Percentiles rank a stretch among this genome's conserved stretches.
phyloP scores from a whole-genome alignment of 2,329 filamentous ascomycete species.

The Pseudofabraea citricarpa region DNA sequence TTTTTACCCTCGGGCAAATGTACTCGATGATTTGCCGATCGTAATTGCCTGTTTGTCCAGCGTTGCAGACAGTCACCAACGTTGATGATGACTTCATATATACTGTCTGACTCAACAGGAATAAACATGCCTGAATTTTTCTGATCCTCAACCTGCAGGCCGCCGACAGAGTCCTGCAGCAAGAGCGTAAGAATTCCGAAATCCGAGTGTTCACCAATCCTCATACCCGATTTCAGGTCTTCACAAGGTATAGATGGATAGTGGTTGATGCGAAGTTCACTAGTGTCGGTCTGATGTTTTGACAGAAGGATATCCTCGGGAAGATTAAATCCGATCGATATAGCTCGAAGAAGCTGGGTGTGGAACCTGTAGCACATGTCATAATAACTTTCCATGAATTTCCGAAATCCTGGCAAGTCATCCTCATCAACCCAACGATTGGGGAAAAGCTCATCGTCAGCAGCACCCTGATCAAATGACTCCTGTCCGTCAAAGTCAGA shows the following conservation, averaged over 20 bases:
- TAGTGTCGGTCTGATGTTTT: slow-evolving; percentile 1
- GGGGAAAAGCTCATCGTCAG: slow-evolving; percentile 32
- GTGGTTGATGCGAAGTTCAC: slow-evolving; percentile 32
- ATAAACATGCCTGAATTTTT: slow-evolving; percentile 34
- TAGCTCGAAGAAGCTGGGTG: slow-evolving; percentile 1
- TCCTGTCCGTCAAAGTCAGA: slow-evolving; percentile 29
- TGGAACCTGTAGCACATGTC: slow-evolving; percentile 13
- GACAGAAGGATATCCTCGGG: slow-evolving; percentile 1
- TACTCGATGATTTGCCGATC: not conserved
- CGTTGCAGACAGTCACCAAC: slow-evolving; percentile 33
- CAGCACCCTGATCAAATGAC: slow-evolving; percentile 44
- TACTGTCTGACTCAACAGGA: slow-evolving; percentile 21
- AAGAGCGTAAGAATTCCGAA: slow-evolving; percentile 40
- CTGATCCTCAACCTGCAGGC: slow-evolving; percentile 40
- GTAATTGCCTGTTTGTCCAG: not conserved
- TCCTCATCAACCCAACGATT: slow-evolving; percentile 42
- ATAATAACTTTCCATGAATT: slow-evolving; percentile 40
- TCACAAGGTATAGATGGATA: slow-evolving; percentile 29
- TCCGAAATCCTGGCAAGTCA: slow-evolving; percentile 37
- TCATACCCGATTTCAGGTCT: slow-evolving; percentile 20
- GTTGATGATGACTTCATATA: slow-evolving; percentile 33
- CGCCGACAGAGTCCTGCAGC: slow-evolving; percentile 39
- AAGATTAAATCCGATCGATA: not conserved
- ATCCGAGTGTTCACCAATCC: slow-evolving; percentile 31
- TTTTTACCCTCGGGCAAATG: not conserved